Base-by-base conservation (phyloP, 1,284 basidiomycete species). In the Meripilus lineatus region DNA sequence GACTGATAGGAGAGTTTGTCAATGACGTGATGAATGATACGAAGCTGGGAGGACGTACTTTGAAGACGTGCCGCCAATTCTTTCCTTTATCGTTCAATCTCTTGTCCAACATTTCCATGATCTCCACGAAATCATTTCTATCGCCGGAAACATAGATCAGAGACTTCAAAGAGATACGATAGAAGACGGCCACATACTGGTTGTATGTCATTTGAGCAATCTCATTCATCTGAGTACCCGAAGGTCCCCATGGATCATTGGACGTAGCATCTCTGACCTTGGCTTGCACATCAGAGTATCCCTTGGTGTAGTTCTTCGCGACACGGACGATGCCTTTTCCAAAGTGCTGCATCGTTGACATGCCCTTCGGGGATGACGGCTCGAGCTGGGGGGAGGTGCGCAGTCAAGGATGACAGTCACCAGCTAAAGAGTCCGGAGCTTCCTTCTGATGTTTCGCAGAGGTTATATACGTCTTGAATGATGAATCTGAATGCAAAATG, bases 101-200 rank as follows among this genome's bases (percentile, higher is more conserved):
- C 70, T 99, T 99, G 69, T 99, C 96, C 49, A 99, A 75, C 91
- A 98, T 98, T 72, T 99, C 96, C 93, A 99, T 98, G 60, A 99
- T 94, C 69, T 99, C 96, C 24, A 99, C 92, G 67, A 99, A 99
- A 63, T 99, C 94, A 54, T 84, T 89, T 68, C 93, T 96, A 56
- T 4, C n/a, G 13, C 24, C 41, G 28, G 34, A 38, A 13, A n/a
- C n/a, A 23, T 24, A 22, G 17, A 35, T 25, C 20, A 40, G 23
- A 26, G 38, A 40, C 28, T 30, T 23, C 18, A 41, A 38, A 35
- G 4, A 20, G 28, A 43, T 37, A 40, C n/a, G 42, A 40, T 44
- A 21, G 32, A 37, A 20, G 38, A 3, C 5, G 18, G 34, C 18
- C 13, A 34, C 40, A 25, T 59, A 95, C 93, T 98, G 95, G 70